Evolutionary conservation across 2,329 filamentous ascomycete genomes (phyloP), one percentile per base, ranked within the genome.

Genomic region (Colletotrichum magnum): DNA sequence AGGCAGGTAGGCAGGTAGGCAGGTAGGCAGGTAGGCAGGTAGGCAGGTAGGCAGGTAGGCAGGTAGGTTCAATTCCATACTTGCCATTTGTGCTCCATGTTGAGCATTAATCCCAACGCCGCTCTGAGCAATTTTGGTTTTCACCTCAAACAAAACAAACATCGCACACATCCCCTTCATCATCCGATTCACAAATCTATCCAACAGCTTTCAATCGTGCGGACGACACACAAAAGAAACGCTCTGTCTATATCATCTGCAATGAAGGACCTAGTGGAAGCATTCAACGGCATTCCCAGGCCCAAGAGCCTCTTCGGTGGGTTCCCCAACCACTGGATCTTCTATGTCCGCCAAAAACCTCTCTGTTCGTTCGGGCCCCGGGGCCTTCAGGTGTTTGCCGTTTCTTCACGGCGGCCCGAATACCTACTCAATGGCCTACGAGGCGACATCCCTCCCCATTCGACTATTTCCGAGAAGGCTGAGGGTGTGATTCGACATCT

Each of bases 261-360:
- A 26, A 51, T 28, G 43, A 15, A 47, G 6, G 16, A 18, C 43
- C 43, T 47, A 6, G 43, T 47, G 7, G 3, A n/a, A 16, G 6
- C 21, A 13, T 66, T 66, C 50, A 61, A 61, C 10, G 26, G 24
- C 6, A 57, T 66, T 18, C 39, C 26, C 2, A 21, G 64, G 9
- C 26, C 58, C 4, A 15, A 26, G 5, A 24, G 41, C 41, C 50
- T 48, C 16, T 41, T 41, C 3, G 41, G 18, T 12, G 41, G 64
- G 13, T 26, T 62, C 12, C 48, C 50, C 1, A 62, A 62, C 32
- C 41, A 50, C 16, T 66, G 50, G 41, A 58, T 52, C 3, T 63
- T 67, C 7, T 16, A 15, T 12, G 54, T 58, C 21, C 43, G 59
- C 13, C 51, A 67, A n/a, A 32, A 52, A 6, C 36, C 26, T 5